Base-by-base conservation (phyloP, 2,329 filamentous ascomycete genomes). In the Neodidymelliopsis sp. region DNA sequence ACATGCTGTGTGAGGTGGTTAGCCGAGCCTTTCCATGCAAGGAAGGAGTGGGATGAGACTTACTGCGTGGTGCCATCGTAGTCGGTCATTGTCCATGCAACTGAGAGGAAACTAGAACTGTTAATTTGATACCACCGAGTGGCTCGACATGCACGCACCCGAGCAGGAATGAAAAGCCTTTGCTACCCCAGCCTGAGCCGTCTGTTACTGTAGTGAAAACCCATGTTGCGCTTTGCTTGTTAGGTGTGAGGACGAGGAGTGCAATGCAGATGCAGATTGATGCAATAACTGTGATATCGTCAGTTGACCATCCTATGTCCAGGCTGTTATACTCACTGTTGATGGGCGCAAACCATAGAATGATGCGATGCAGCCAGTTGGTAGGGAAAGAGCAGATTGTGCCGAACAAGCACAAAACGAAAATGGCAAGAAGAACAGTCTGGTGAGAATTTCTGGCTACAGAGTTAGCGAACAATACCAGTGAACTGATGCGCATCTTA, bases 31-130 rank as follows among this genome's bases (percentile, higher is more conserved):
- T 34, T 56, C n/a, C 48, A 49, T 60, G 54, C 49, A 58, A 49
- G 43, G 16, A 48, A 19, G 31, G 25, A 10, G 35, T 53, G 45
- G 28, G 33, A 28, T 18, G 30, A 33, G 37, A 70, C 76, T 66
- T 71, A 81, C 79, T 87, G 84, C 5, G 84, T 86, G 9, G 84
- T 87, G 34, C 81, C 84, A 58, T 87, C 84, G 63, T 86, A 87
- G 63, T 86, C 84, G 5, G 84, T 87, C 84, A 87, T 86, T n/a
- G 83, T 85, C 80, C 80, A 83, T 16, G 80, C 79, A 11, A 83
- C 80, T 12, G 79, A 81, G 5, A 83, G 67, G 56, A 82, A 82
- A 19, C 75, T 77, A 55, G 23, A 27, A 25, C 24, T 38, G 56
- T 69, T 50, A 70, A 59, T 25, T 27, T 6, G 4, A 13, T 42